Base-by-base conservation (phyloP, 805 yeast species). In the Hemisphaericaspora nanyangensis region DNA sequence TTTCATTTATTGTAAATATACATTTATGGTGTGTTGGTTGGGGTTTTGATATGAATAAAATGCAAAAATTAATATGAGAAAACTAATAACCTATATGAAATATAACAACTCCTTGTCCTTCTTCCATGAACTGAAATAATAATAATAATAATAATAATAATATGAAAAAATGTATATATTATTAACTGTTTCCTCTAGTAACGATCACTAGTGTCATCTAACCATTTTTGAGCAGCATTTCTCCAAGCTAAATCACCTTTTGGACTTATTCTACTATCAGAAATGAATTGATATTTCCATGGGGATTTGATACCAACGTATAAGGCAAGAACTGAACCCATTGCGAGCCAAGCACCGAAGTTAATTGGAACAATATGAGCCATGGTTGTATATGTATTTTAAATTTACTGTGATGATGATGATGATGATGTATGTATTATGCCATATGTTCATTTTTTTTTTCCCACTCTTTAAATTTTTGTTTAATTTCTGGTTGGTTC, bases 161-260 rank as follows among this genome's bases (percentile, higher is more conserved):
- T 7, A 22, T 22, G 26, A 12, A 22, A 8, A 8, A 22, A 22
- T 22, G n/a, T n/a, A n/a, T n/a, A n/a, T n/a, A n/a, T n/a, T n/a
- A n/a, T n/a, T n/a, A n/a, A n/a, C n/a, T n/a, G n/a, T n/a, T n/a
- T n/a, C n/a, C n/a, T n/a, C n/a, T n/a, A n/a, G n/a, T n/a, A n/a
- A n/a, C n/a, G n/a, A n/a, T n/a, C n/a, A n/a, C 34, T 20, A 29
- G 35, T 38, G 27, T 51, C 50, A 31, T 68, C 70, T 42, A 68
- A 58, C 74, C 74, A 68, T 47, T 64, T 60, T 41, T 63, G 64
- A 34, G 73, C 66, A 36, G 69, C 68, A 45, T 60, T 65, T 62
- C 74, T 68, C 70, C 72, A 68, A 13, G 74, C 71, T 45, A 67
- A 62, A 43, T 68, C 74, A 34, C 73, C 73, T 54, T 68, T 68